These are phyloP conservation scores for Elymus sibiricus DNA, from an alignment of 176 grass and related monocot genomes.

Conservation along the genomic window DNA sequence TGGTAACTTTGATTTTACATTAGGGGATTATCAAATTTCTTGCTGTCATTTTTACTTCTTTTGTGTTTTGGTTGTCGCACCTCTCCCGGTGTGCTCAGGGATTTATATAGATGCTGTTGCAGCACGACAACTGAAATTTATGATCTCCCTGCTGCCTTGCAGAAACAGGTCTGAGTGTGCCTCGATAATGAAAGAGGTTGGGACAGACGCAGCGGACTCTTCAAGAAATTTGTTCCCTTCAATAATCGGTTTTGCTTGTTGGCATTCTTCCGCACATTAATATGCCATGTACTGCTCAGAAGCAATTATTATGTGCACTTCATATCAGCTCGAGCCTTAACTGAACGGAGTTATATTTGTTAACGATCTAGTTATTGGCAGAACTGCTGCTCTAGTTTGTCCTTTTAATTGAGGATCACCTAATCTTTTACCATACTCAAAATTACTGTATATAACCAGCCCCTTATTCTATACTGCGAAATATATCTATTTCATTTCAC, in stretches of 20 bases:
- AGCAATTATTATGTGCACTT: background rate
- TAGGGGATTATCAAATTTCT: background rate
- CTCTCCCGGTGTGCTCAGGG: background rate
- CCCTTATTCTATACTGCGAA: background rate
- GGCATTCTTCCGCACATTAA: slow-evolving; percentile 14
- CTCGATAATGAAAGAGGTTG: slow-evolving; percentile 63
- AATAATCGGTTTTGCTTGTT: slow-evolving; percentile 33
- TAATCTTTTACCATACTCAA: background rate
- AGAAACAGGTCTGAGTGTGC: slow-evolving; percentile 77
- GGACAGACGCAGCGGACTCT: background rate
- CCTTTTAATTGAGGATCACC: background rate
- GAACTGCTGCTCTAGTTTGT: background rate
- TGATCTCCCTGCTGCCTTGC: slow-evolving; percentile 31
- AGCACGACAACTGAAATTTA: slow-evolving; percentile 9
- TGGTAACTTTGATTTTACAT: background rate
- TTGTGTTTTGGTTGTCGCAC: background rate
- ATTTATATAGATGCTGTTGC: slow-evolving; percentile 17
- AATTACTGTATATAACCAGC: background rate
- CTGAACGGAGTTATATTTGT: slow-evolving; percentile 2
- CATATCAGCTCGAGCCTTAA: slow-evolving; percentile 4
- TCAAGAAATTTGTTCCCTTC: background rate
- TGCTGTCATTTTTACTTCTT: background rate
- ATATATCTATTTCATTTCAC: background rate
- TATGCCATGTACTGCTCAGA: slow-evolving; percentile 9
- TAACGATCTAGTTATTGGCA: slow-evolving; percentile 23